These are phyloP conservation scores for Penicillium digitatum DNA, from an alignment of 2,329 filamentous ascomycete species.

Conservation along the genomic window DNA sequence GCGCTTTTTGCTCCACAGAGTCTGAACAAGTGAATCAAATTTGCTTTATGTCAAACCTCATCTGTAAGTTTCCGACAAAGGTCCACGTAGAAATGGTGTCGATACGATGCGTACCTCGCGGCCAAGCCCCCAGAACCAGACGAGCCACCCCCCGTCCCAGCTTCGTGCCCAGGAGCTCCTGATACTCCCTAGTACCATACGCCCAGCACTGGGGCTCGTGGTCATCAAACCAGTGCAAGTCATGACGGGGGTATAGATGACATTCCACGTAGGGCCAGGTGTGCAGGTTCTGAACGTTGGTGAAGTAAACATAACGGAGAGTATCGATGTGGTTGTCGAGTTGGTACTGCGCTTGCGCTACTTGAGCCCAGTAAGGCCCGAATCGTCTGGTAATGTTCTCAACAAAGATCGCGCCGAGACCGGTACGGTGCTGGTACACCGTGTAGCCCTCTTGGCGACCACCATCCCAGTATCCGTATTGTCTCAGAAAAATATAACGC, in stretches of 20 bases:
- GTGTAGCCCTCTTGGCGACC: not conserved
- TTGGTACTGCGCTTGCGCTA: not conserved
- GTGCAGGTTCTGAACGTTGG: not conserved
- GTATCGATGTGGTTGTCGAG: not conserved
- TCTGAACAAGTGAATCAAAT: not conserved
- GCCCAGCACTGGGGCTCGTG: not conserved
- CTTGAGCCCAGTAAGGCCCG: not conserved
- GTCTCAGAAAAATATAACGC: not conserved
- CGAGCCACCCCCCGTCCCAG: slow-evolving; percentile 1
- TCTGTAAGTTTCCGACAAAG: not conserved
- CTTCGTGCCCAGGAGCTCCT: not conserved
- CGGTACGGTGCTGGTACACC: not conserved
- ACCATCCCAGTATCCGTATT: not conserved
- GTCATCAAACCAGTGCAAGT: not conserved
- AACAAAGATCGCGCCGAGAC: not conserved
- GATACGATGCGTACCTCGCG: not conserved
- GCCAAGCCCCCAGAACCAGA: not conserved
- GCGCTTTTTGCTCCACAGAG: no score
- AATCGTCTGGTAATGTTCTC: not conserved
- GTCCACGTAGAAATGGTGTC: not conserved
- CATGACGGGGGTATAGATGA: not conserved
- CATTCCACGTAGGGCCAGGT: not conserved
- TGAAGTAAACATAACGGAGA: not conserved
- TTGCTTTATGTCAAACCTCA: not conserved
- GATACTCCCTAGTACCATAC: not conserved